Evolutionary conservation across 129 eudicot species (phyloP), one percentile per base, ranked within the genome.

Genomic region (Arctium lappa): DNA sequence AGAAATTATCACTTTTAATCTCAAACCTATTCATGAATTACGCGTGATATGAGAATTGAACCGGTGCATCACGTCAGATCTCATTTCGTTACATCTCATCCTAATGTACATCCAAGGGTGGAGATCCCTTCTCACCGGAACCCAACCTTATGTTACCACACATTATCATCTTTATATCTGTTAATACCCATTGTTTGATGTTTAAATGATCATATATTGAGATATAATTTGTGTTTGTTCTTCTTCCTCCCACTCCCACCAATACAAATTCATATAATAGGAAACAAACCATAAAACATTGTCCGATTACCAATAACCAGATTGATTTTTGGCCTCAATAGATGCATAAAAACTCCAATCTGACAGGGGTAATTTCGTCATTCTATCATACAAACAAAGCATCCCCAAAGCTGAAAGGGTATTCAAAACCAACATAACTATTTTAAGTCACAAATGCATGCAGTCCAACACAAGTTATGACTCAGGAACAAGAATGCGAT

Each of bases 401-500:
- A 53, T 16, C 65, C 65, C 27, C 27, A 22, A 22, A 22, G 27
- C 27, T 22, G 10, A 11, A 44, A 44, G 2, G 50, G 50, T 8
- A 7, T 1, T 44, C 50, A 11, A 46, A 46, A 46, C 16, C 56
- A 46, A 46, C 56, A 46, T 46, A 11, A 46, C 16, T 9, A 46
- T 3, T 11, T 46, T 46, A 44, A 8, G 53, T 40, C 46, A 40
- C 10, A 40, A 40, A 40, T 40, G 46, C 46, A 50, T 50, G 63
- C 63, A 13, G 22, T 16, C 68, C 29, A n/a, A 63, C 30, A 63
- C 70, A 77, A 66, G 36, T 63, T 81, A 86, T 16, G 86, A 22
- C 42, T 81, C 80, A 1, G 88, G 66, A 31, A 76, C 70, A 53
- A 95, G 93, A 79, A 91, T 85, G 38, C 88, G 94, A 44, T 84